phyloP scores from a whole-genome alignment of 1,139 yeast species.

The Pichia sp. region DNA sequence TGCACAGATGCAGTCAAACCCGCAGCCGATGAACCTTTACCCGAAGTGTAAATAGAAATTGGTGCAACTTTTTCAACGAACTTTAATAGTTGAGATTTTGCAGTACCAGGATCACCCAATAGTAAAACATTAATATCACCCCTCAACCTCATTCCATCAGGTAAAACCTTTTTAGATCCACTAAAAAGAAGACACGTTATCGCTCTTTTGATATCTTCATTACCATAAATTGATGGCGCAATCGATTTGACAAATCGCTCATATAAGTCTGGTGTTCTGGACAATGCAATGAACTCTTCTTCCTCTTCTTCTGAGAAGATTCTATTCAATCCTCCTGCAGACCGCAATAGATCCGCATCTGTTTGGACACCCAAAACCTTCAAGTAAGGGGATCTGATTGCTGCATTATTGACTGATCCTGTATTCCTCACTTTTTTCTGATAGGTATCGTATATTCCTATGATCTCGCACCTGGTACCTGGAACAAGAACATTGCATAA shows the following conservation, averaged over 20 bases:
- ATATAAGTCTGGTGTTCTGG: slow-evolving; percentile 79
- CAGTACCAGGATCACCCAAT: slow-evolving; percentile 98
- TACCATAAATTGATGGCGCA: slow-evolving; percentile 96
- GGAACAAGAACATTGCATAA: slow-evolving; percentile 89
- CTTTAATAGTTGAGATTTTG: slow-evolving; percentile 90
- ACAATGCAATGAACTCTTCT: slow-evolving; percentile 76
- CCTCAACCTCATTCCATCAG: slow-evolving; percentile 94
- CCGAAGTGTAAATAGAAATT: slow-evolving; percentile 92
- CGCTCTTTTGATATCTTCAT: slow-evolving; percentile 86
- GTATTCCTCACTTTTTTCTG: slow-evolving; percentile 56
- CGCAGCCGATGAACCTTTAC: slow-evolving; percentile 99
- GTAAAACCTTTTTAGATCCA: slow-evolving; percentile 86
- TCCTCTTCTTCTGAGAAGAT: slow-evolving; percentile 91
- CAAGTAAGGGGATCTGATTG: slow-evolving; percentile 89
- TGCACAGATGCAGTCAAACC: slow-evolving; percentile 98
- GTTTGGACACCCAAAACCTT: slow-evolving; percentile 83
- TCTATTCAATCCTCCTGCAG: slow-evolving; percentile 47
- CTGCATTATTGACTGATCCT: slow-evolving; percentile 52
- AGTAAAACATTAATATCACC: slow-evolving; percentile 94
- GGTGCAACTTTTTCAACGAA: slow-evolving; percentile 95
- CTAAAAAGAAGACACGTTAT: slow-evolving; percentile 90
- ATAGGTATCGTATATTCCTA: slow-evolving; percentile 89
- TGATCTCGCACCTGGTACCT: slow-evolving; percentile 87
- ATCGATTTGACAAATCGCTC: slow-evolving; percentile 82
- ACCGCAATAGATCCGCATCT: slow-evolving; percentile 47